Percentiles rank a stretch among this genome's conserved stretches.
These are phyloP conservation scores for Starmerella bombi DNA, from an alignment of 805 yeast species.

Conservation along the genomic window DNA sequence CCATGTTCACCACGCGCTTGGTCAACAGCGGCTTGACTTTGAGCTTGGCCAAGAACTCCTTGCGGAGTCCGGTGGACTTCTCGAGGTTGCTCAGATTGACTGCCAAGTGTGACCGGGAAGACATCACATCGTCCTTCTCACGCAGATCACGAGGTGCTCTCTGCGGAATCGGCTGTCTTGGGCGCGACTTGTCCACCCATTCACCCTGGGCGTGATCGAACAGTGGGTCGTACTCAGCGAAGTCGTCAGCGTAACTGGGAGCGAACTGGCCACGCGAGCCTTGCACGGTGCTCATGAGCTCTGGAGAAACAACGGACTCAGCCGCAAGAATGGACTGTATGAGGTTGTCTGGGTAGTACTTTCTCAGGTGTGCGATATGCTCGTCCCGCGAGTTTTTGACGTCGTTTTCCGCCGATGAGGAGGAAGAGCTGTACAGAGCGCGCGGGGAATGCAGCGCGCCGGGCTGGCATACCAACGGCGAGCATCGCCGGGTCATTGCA, in stretches of 20 bases:
- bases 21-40: constrained; percentile 24
- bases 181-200: constrained; percentile 37
- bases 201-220: constrained; percentile 51
- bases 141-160: constrained; percentile 37
- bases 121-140: constrained; percentile 26
- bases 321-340: constrained; percentile 72
- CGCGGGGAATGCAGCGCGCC: background rate
- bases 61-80: constrained; percentile 25
- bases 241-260: constrained; percentile 61
- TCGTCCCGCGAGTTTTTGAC: constrained; percentile 14
- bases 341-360: constrained; percentile 72
- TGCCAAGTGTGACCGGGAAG: constrained; percentile 21
- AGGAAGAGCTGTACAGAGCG: constrained; percentile 1
- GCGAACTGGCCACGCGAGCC: constrained; percentile 42
- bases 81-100: constrained; percentile 26
- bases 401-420: background rate
- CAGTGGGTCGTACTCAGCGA: constrained; percentile 52
- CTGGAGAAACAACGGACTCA: constrained; percentile 59
- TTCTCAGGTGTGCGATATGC: constrained; percentile 46
- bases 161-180: constrained; percentile 46
- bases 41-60: constrained; percentile 21
- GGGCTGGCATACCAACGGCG: background rate
- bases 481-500: background rate
- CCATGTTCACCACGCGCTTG: constrained; percentile 79
- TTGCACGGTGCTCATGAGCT: constrained; percentile 38